phyloP scores from a whole-genome alignment of 352 stramenopile genomes.

The Phytophthora europaea region DNA sequence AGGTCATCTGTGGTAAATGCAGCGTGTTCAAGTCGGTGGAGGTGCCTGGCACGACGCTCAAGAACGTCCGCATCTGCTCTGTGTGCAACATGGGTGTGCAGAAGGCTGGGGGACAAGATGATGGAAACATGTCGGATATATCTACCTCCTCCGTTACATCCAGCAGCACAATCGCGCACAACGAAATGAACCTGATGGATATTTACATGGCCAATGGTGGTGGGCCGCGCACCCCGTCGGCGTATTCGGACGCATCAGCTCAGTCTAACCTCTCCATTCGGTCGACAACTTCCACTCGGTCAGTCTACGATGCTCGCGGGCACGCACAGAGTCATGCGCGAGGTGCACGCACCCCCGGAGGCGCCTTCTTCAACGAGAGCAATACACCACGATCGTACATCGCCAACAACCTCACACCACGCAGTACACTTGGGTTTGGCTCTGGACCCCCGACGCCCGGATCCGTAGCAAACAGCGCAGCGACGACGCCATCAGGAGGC shows the following conservation, averaged over 20 bases:
- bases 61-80: conserved; percentile 88
- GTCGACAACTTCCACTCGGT: conserved; percentile 76
- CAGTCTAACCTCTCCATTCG: conserved; percentile 86
- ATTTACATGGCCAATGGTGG: conserved; percentile 71
- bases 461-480: conserved; percentile 52
- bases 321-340: conserved; percentile 26
- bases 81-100: conserved; percentile 90
- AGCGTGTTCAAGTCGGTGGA: conserved; percentile 86
- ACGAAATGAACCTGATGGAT: conserved; percentile 90
- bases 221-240: conserved; percentile 71
- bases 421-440: conserved; percentile 35
- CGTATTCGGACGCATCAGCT: conserved; percentile 79
- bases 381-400: conserved; percentile 83
- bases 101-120: conserved; percentile 45
- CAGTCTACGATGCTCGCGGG: conserved; percentile 55
- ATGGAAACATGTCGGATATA: conserved; percentile 77
- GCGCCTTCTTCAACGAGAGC: conserved; percentile 63
- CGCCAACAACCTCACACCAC: conserved; percentile 73
- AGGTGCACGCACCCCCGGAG: conserved; percentile 34
- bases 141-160: conserved; percentile 85
- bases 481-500: conserved; percentile 39
- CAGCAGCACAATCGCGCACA: conserved; percentile 81
- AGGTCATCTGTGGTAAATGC: conserved; percentile 91
- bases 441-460: conserved; percentile 48
- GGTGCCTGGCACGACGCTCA: conserved; percentile 81